phyloP scores from a whole-genome alignment of 1,284 basidiomycete species.

The Dichomitus squalens region DNA sequence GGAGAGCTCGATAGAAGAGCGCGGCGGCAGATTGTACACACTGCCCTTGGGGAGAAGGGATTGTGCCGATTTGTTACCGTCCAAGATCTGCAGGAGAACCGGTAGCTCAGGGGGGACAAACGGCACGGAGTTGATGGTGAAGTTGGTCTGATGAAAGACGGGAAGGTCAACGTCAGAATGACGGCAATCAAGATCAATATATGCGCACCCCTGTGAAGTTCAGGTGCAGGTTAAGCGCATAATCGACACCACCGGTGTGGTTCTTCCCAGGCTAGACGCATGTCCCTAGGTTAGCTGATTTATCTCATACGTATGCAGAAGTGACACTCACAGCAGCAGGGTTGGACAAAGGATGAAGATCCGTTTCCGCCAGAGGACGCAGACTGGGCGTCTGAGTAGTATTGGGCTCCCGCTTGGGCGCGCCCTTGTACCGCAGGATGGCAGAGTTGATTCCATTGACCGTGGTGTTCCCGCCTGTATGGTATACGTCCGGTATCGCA shows the following conservation, averaged over 20 bases:
- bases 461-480: conserved; percentile 26
- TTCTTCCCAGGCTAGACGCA: conserved; percentile 29
- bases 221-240: conserved; percentile 25
- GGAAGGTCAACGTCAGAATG: not conserved
- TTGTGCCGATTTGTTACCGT: conserved; percentile 32
- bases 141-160: conserved; percentile 10
- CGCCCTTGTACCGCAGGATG: conserved; percentile 34
- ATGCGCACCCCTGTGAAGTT: conserved; percentile 10
- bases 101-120: conserved; percentile 35
- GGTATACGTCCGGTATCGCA: conserved; percentile 33
- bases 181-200: not conserved
- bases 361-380: conserved; percentile 29
- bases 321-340: conserved; percentile 12
- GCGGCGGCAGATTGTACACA: conserved; percentile 31
- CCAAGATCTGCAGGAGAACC: conserved; percentile 40
- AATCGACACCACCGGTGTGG: conserved; percentile 31
- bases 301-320: not conserved
- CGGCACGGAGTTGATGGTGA: conserved; percentile 30
- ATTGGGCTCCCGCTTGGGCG: conserved; percentile 43
- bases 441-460: conserved; percentile 39
- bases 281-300: too few species aligned
- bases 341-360: conserved; percentile 20
- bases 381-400: conserved; percentile 32
- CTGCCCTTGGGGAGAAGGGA: conserved; percentile 36
- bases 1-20: conserved; percentile 38